Evolutionary conservation across 2,329 filamentous ascomycete genomes (phyloP).

Genomic region (Fusarium dimerum): DNA sequence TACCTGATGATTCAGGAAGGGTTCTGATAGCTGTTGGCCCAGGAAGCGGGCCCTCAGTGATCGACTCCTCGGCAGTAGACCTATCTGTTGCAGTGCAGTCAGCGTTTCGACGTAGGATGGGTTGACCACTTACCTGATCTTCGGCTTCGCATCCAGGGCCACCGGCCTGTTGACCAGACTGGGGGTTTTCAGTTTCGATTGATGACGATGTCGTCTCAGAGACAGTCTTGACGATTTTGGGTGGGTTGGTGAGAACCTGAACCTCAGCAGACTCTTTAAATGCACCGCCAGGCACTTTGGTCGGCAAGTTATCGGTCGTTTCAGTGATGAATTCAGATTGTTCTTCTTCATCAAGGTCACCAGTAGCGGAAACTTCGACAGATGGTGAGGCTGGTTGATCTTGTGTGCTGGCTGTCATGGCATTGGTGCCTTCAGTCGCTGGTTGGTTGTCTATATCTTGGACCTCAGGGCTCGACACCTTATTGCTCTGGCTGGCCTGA

Average conservation of each 20-base stretch:
- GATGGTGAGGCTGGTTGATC: not conserved
- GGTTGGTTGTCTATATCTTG: not conserved
- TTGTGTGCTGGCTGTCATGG: not conserved
- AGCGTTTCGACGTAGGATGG: constrained; percentile 24
- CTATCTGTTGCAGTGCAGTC: constrained; percentile 28
- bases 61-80: not conserved
- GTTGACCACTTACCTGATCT: constrained; percentile 26
- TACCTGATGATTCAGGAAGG: not conserved
- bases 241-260: not conserved
- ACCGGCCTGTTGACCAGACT: not conserved
- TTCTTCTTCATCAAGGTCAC: not conserved
- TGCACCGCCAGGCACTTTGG: constrained; percentile 8
- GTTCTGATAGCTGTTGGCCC: not conserved
- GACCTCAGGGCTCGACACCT: not conserved
- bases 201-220: not conserved
- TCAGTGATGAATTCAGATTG: not conserved
- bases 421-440: not conserved
- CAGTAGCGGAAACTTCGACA: not conserved
- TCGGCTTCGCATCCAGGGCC: constrained; percentile 6
- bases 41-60: not conserved
- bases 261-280: constrained; percentile 8
- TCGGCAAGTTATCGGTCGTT: not conserved
- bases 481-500: not conserved
- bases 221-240: not conserved
- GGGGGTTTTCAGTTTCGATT: not conserved